These are phyloP conservation scores for Centrapalus pauciflorus DNA, from an alignment of 129 eudicot genomes.

Conservation along the genomic window DNA sequence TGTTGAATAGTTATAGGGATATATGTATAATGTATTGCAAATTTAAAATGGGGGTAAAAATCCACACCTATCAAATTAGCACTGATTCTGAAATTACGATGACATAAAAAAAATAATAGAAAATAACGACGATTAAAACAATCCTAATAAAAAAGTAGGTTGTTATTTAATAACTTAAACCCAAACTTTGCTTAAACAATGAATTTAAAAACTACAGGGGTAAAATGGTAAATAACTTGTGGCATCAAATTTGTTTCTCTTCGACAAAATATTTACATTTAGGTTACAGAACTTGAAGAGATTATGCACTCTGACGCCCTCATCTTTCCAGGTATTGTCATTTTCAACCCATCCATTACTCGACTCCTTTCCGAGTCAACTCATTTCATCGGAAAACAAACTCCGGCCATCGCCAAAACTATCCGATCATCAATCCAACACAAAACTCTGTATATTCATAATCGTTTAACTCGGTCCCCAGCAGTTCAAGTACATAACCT, in stretches of 20 bases:
- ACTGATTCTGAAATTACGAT: too few species aligned
- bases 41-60: too few species aligned
- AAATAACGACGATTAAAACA: too few species aligned
- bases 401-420: background rate
- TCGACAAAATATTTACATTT: background rate
- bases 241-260: background rate
- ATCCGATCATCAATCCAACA: background rate
- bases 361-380: background rate
- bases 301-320: slow-evolving; percentile 1
- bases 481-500: slow-evolving; percentile 19
- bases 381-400: background rate
- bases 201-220: background rate
- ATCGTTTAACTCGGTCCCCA: slow-evolving; percentile 10
- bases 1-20: too few species aligned
- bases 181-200: background rate
- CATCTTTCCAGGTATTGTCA: background rate
- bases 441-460: background rate
- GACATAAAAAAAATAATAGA: too few species aligned
- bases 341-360: background rate
- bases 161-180: too few species aligned
- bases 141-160: too few species aligned
- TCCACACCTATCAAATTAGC: too few species aligned
- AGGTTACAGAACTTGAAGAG: background rate
- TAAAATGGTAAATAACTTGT: background rate
- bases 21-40: too few species aligned